A percentile compares a stretch with the other conserved stretches of the same genome.
These are phyloP conservation scores for Monosporascus cannonballus DNA, from an alignment of 2,329 filamentous ascomycete genomes.

Conservation along the genomic window DNA sequence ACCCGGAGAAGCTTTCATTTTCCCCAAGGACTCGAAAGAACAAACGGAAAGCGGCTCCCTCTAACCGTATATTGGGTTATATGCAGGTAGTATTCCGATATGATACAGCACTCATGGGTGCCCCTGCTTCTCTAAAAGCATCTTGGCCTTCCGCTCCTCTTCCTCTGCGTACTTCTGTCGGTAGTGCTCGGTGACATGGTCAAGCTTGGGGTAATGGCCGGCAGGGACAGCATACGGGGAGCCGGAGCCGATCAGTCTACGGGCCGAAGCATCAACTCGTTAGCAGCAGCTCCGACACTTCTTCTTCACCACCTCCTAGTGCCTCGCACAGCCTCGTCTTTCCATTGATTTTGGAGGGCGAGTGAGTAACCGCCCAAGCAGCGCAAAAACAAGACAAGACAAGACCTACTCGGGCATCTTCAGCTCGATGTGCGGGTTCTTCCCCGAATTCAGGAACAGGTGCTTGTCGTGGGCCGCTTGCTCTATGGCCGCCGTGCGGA, in stretches of 20 bases:
- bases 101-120: slow-evolving; percentile 6
- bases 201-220: slow-evolving; percentile 47
- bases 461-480: slow-evolving; percentile 54
- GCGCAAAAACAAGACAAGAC: background rate
- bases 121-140: slow-evolving; percentile 32
- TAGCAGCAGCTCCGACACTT: background rate
- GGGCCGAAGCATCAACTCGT: slow-evolving; percentile 3
- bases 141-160: slow-evolving; percentile 49
- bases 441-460: slow-evolving; percentile 41
- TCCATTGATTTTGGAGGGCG: too few relatives aligned
- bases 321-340: too few relatives aligned
- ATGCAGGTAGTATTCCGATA: too few relatives aligned
- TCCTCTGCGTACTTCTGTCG: slow-evolving; percentile 46
- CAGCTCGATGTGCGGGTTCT: slow-evolving; percentile 44
- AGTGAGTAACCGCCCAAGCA: too few relatives aligned
- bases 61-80: too few relatives aligned
- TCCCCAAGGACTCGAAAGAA: too few relatives aligned
- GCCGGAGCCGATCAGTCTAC: slow-evolving; percentile 44
- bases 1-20: too few relatives aligned
- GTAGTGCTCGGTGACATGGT: slow-evolving; percentile 53
- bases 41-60: too few relatives aligned
- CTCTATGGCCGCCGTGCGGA: slow-evolving; percentile 46
- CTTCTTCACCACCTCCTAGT: too few relatives aligned
- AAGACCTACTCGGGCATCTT: slow-evolving; percentile 51
- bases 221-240: slow-evolving; percentile 48